phyloP scores from a whole-genome alignment of 2,329 filamentous ascomycete genomes.

The Magnaporthiopsis incrustans region DNA sequence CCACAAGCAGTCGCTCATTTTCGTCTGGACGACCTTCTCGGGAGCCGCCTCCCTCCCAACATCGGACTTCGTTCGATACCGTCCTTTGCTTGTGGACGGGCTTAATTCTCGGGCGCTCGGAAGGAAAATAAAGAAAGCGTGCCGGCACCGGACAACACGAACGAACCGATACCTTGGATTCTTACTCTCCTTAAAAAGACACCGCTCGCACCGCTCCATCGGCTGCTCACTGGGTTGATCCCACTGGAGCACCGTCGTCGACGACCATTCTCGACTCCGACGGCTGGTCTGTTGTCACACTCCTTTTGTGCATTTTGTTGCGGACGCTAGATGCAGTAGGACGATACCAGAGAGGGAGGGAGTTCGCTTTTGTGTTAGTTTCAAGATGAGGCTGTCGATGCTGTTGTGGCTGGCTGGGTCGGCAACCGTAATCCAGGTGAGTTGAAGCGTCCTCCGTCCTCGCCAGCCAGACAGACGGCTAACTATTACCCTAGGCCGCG shows the following conservation, averaged over 20 bases:
- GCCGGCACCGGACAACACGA: neutral
- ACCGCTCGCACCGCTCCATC: neutral
- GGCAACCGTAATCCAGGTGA: constrained; percentile 3
- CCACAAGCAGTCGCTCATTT: neutral
- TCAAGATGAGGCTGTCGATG: constrained; percentile 4
- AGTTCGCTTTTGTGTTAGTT: constrained; percentile 3
- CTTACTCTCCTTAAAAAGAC: neutral
- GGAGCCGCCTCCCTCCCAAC: neutral
- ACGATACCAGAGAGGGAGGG: constrained; percentile 1
- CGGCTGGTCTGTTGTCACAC: constrained; percentile 6
- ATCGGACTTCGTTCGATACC: neutral
- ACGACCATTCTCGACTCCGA: neutral
- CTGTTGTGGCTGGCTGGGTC: constrained; percentile 3
- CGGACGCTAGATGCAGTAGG: constrained; percentile 6
- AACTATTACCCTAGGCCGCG: neutral
- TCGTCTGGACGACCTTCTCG: neutral
- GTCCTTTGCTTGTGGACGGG: neutral
- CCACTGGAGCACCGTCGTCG: neutral
- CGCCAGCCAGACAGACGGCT: neutral
- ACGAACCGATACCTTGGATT: neutral
- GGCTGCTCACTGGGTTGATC: constrained; percentile 4
- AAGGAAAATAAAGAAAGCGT: neutral
- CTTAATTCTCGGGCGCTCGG: neutral
- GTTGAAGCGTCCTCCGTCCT: neutral
- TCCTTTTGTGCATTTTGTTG: neutral